Conservation (phyloP, 805 yeast genomes). For the Yarrowia divulgata region DNA sequence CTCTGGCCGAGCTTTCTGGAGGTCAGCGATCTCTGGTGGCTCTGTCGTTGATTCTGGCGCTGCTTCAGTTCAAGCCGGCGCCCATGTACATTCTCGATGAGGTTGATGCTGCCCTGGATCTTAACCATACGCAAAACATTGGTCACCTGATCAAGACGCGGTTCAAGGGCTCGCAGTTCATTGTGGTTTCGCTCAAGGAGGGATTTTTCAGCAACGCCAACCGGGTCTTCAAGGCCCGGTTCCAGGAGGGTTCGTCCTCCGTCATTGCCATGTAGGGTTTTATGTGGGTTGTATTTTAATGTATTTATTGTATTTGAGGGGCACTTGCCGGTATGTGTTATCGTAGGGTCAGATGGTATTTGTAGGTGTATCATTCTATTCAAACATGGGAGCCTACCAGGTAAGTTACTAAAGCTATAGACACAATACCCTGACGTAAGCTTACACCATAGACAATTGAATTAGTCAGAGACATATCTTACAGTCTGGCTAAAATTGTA, state of each 20-base stretch:
- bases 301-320: slow-evolving; percentile 23
- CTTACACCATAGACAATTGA: no score
- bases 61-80: slow-evolving; percentile 94
- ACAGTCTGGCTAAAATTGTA: no score
- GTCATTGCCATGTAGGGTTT: slow-evolving; percentile 54
- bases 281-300: slow-evolving; percentile 21
- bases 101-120: slow-evolving; percentile 97
- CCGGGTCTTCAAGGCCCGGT: slow-evolving; percentile 88
- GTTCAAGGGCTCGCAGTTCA: slow-evolving; percentile 94
- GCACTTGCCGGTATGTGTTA: no score
- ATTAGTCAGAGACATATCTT: no score
- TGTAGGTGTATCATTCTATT: no score
- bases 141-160: slow-evolving; percentile 95
- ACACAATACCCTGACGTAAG: no score
- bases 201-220: slow-evolving; percentile 99
- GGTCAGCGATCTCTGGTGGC: slow-evolving; percentile 97
- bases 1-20: slow-evolving; percentile 92
- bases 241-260: slow-evolving; percentile 95
- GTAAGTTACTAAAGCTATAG: no score
- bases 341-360: no score
- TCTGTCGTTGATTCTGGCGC: slow-evolving; percentile 86
- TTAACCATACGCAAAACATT: slow-evolving; percentile 96
- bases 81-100: slow-evolving; percentile 98
- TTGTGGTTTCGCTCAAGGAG: slow-evolving; percentile 94
- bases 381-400: no score